Evolutionary conservation across 1,284 basidiomycete genomes (phyloP).

Genomic region (Pseudozyma thailandica): DNA sequence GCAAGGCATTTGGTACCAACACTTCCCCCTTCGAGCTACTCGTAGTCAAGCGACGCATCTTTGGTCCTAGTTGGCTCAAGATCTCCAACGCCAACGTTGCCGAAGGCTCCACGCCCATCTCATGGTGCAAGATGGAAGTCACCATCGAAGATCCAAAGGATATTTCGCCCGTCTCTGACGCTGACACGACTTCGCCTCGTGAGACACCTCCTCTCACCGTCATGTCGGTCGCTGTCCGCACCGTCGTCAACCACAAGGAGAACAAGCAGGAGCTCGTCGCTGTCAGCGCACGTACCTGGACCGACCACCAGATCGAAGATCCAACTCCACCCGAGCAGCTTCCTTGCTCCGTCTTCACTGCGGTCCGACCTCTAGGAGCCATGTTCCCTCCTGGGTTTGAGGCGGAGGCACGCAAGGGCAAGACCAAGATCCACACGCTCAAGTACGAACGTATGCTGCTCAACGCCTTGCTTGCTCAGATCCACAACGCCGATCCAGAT

Average conservation of each 20-base stretch:
- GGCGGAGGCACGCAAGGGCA: slow-evolving; percentile 67
- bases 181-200: slow-evolving; percentile 78
- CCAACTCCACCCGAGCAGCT: slow-evolving; percentile 71
- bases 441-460: slow-evolving; percentile 82
- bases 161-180: slow-evolving; percentile 83
- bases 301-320: slow-evolving; percentile 70
- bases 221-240: slow-evolving; percentile 87
- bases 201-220: slow-evolving; percentile 90
- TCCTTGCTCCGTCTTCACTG: slow-evolving; percentile 84
- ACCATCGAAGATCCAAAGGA: slow-evolving; percentile 85
- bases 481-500: slow-evolving; percentile 91
- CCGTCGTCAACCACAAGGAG: slow-evolving; percentile 91
- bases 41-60: slow-evolving; percentile 95
- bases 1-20: slow-evolving; percentile 89
- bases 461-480: slow-evolving; percentile 81
- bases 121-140: slow-evolving; percentile 81
- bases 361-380: slow-evolving; percentile 87
- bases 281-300: slow-evolving; percentile 85
- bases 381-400: slow-evolving; percentile 89
- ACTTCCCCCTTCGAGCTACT: slow-evolving; percentile 93
- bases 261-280: slow-evolving; percentile 95
- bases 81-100: slow-evolving; percentile 79
- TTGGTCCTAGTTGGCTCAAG: slow-evolving; percentile 97
- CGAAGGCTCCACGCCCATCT: slow-evolving; percentile 51
- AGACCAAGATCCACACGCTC: slow-evolving; percentile 79